Evolutionary conservation across 148 eudicot genomes (phyloP).

Genomic region (Cornus suecica): DNA sequence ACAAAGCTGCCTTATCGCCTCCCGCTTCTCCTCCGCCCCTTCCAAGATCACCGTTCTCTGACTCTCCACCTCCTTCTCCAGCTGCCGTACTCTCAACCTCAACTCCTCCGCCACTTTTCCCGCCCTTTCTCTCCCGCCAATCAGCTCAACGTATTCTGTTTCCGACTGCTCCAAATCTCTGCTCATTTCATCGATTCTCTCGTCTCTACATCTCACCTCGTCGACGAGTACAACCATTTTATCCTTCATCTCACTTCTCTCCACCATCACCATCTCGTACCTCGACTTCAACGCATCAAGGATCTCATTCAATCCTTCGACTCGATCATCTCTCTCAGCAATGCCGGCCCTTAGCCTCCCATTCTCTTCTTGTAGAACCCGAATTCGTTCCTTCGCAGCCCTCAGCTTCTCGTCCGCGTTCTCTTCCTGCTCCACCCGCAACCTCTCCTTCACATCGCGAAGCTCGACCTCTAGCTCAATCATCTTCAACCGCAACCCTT

Average conservation of each 20-base stretch:
- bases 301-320: slow-evolving; percentile 33
- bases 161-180: slow-evolving; percentile 43
- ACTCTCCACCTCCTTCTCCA: slow-evolving; percentile 53
- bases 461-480: slow-evolving; percentile 55
- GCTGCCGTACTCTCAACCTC: slow-evolving; percentile 36
- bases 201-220: slow-evolving; percentile 39
- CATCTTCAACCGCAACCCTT: slow-evolving; percentile 36
- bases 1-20: slow-evolving; percentile 84
- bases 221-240: slow-evolving; percentile 21
- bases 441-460: slow-evolving; percentile 49
- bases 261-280: slow-evolving; percentile 33
- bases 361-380: neutral
- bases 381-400: slow-evolving; percentile 42
- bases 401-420: slow-evolving; percentile 42
- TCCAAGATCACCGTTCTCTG: slow-evolving; percentile 41
- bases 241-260: slow-evolving; percentile 37
- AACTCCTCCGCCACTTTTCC: slow-evolving; percentile 33
- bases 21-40: slow-evolving; percentile 81
- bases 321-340: slow-evolving; percentile 27
- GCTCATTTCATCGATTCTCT: slow-evolving; percentile 37
- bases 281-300: slow-evolving; percentile 38
- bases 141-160: slow-evolving; percentile 38
- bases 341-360: neutral
- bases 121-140: slow-evolving; percentile 22
- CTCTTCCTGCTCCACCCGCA: slow-evolving; percentile 43